These are phyloP conservation scores for Selenicereus undatus DNA, from an alignment of 148 eudicot genomes.

Conservation along the genomic window DNA sequence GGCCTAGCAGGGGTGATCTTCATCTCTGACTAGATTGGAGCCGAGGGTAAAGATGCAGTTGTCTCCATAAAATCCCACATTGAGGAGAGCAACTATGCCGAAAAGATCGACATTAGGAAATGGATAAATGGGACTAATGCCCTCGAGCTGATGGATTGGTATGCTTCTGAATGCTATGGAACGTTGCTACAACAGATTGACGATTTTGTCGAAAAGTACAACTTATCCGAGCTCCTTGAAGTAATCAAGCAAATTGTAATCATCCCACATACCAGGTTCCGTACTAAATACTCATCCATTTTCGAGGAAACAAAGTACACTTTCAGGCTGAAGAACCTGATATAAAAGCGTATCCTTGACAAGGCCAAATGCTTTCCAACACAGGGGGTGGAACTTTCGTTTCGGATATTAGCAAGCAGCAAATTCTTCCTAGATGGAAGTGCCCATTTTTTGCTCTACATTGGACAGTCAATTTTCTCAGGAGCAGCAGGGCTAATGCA, in stretches of 20 bases:
- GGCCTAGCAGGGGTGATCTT: conserved; percentile 47
- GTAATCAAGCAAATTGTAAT: conserved; percentile 57
- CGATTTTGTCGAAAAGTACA: conserved; percentile 53
- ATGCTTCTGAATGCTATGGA: conserved; percentile 55
- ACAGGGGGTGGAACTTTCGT: conserved; percentile 31
- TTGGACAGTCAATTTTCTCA: conserved; percentile 52
- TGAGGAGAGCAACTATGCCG: conserved; percentile 57
- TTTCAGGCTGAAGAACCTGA: conserved; percentile 37
- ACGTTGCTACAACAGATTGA: conserved; percentile 64
- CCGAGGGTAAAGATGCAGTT: conserved; percentile 73
- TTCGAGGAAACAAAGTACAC: conserved; percentile 38
- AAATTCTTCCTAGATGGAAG: conserved; percentile 43
- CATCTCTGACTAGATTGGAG: conserved; percentile 65
- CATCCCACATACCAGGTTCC: conserved; percentile 34
- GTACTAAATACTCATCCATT: conserved; percentile 15
- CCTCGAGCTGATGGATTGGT: conserved; percentile 56
- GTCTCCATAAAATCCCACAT: conserved; percentile 58
- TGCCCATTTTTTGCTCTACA: conserved; percentile 42
- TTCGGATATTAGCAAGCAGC: conserved; percentile 29
- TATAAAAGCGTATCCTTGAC: conserved; percentile 23
- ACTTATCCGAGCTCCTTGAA: conserved; percentile 55
- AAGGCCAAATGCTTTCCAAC: conserved; percentile 35
- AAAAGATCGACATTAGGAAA: conserved; percentile 51
- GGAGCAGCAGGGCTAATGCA: conserved; percentile 69
- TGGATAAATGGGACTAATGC: conserved; percentile 76